A percentile compares a stretch with the other conserved stretches of the same genome.
These are phyloP conservation scores for Nematocida sp. DNA, from an alignment of 371 early-diverging fungal genomes.

Conservation along the genomic window DNA sequence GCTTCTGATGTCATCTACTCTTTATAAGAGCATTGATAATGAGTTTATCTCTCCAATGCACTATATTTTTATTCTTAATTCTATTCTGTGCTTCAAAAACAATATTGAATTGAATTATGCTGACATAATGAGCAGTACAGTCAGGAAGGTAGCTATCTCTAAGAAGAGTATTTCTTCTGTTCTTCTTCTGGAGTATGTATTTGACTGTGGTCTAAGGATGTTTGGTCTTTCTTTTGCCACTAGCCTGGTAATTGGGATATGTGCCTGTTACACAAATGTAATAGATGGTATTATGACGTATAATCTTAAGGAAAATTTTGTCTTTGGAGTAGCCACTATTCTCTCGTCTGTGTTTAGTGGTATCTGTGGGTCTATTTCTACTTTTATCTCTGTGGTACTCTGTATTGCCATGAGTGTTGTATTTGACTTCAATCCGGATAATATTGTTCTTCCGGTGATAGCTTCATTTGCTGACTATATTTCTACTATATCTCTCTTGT, in stretches of 20 bases:
- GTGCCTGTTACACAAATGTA: conserved; percentile 39
- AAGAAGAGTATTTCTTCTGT: background rate
- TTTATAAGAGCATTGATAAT: conserved; percentile 29
- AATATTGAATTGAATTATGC: conserved; percentile 64
- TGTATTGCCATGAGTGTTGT: conserved; percentile 45
- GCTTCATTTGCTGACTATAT: conserved; percentile 59
- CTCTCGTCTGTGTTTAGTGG: conserved; percentile 52
- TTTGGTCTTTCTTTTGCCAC: conserved; percentile 55
- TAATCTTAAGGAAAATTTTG: background rate
- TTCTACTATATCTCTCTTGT: conserved; percentile 40
- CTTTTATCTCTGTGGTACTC: conserved; percentile 52
- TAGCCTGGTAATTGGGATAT: conserved; percentile 58
- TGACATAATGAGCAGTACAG: conserved; percentile 43
- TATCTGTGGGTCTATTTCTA: conserved; percentile 51
- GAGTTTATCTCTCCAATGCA: conserved; percentile 46
- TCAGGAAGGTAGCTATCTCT: background rate
- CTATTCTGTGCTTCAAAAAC: conserved; percentile 64
- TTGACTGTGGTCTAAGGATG: conserved; percentile 59
- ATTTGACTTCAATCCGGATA: conserved; percentile 59
- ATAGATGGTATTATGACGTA: background rate
- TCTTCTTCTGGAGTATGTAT: conserved; percentile 43
- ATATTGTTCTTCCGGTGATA: conserved; percentile 62
- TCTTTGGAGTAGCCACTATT: conserved; percentile 16
- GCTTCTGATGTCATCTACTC: conserved; percentile 49
- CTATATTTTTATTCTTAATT: conserved; percentile 60